Evolutionary conservation across 495 filamentous ascomycete genomes (phyloP).

Genomic region (Clavariopsis aquatica): DNA sequence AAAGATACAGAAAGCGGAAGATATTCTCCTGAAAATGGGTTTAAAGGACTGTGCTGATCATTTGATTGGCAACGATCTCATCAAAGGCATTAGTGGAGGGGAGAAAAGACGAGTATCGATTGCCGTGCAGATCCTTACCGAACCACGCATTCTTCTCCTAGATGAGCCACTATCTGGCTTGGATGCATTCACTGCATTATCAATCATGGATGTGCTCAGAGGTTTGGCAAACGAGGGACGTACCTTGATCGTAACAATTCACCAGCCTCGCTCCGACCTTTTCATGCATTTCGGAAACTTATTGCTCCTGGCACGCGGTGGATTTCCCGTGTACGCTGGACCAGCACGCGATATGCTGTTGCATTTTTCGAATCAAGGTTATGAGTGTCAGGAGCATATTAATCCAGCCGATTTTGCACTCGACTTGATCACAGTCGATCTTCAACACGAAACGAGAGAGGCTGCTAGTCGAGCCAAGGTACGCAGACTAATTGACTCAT

Average conservation of each 20-base stretch:
- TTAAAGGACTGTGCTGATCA: conserved; percentile 77
- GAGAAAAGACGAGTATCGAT: conserved; percentile 76
- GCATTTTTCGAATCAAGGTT: conserved; percentile 61
- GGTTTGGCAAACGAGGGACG: conserved; percentile 71
- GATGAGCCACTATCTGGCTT: conserved; percentile 67
- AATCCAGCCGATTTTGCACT: conserved; percentile 77
- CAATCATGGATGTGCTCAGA: conserved; percentile 69
- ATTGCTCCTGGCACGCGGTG: conserved; percentile 68
- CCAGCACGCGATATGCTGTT: conserved; percentile 63
- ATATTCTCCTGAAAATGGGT: conserved; percentile 71
- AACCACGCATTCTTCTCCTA: conserved; percentile 66
- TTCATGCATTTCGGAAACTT: conserved; percentile 70
- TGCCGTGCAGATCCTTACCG: conserved; percentile 72
- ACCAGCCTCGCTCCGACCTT: conserved; percentile 72
- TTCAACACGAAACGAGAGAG: conserved; percentile 63
- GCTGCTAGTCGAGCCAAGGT: conserved; percentile 60
- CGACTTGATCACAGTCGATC: conserved; percentile 72
- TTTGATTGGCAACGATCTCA: conserved; percentile 65
- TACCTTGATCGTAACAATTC: conserved; percentile 71
- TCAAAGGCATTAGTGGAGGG: conserved; percentile 76
- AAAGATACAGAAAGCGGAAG: conserved; percentile 66
- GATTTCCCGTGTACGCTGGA: conserved; percentile 66
- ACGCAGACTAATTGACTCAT: conserved; percentile 56
- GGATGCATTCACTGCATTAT: conserved; percentile 74
- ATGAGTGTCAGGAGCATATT: conserved; percentile 63